Conservation (phyloP, 2,329 filamentous ascomycete species). For the Colletotrichum lentis region DNA sequence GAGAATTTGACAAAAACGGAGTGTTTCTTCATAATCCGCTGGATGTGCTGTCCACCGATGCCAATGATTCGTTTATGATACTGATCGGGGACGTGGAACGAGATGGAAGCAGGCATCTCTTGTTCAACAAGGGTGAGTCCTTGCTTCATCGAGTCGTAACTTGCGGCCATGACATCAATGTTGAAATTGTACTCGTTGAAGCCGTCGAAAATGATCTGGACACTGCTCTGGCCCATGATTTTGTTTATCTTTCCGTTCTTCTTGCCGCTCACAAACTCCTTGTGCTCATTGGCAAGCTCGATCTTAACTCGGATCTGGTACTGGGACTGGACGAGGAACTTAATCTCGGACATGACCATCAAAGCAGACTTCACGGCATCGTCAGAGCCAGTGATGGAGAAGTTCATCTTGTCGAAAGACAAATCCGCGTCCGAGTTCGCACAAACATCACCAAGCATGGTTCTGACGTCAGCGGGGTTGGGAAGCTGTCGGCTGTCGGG, state of each 20-base stretch:
- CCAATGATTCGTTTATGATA: conserved; percentile 99
- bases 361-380: conserved; percentile 96
- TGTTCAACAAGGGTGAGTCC: conserved; percentile 93
- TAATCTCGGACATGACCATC: conserved; percentile 89
- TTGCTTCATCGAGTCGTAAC: conserved; percentile 93
- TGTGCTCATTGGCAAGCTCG: conserved; percentile 98
- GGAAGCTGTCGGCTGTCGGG: conserved; percentile 58
- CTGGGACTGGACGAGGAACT: conserved; percentile 84
- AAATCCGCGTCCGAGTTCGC: conserved; percentile 95
- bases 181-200: conserved; percentile 99
- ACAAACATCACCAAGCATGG: conserved; percentile 95
- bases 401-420: conserved; percentile 91
- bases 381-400: conserved; percentile 93
- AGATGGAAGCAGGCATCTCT: conserved; percentile 99
- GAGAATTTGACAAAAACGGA: conserved; percentile 99
- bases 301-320: conserved; percentile 98
- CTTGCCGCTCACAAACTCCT: conserved; percentile 98
- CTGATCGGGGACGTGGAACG: conserved; percentile 98
- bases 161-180: conserved; percentile 92
- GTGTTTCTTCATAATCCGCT: conserved; percentile 99
- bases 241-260: conserved; percentile 99
- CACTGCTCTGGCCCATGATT: conserved; percentile 99
- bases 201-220: conserved; percentile 98
- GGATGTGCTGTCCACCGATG: conserved; percentile 97
- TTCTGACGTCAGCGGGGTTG: conserved; percentile 76